Evolutionary conservation across 2,329 filamentous ascomycete species (phyloP).

Genomic region (Aureobasidium pullulans): DNA sequence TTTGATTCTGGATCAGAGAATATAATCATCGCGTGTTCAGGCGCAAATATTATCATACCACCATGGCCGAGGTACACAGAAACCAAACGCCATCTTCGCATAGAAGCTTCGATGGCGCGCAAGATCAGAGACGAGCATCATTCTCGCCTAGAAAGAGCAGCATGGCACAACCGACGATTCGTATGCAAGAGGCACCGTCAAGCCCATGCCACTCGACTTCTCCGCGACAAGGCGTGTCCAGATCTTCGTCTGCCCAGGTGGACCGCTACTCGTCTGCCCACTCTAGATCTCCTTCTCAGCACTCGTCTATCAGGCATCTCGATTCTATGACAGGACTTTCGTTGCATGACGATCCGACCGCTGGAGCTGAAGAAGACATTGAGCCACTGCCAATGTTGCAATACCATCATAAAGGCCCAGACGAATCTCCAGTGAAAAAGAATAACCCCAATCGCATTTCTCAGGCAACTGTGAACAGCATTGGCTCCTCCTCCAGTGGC

Average conservation of each 20-base stretch:
- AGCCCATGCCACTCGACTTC: conserved; percentile 28
- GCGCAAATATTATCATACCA: background rate
- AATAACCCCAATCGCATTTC: conserved; percentile 22
- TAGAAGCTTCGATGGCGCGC: background rate
- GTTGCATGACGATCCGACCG: conserved; percentile 18
- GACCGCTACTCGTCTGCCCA: conserved; percentile 5
- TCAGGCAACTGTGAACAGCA: conserved; percentile 25
- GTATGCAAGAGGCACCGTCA: conserved; percentile 26
- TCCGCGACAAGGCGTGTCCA: conserved; percentile 22
- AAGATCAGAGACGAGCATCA: background rate
- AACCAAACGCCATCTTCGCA: background rate
- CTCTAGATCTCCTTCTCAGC: conserved; percentile 11
- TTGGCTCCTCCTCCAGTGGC: conserved; percentile 24
- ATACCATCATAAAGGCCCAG: conserved; percentile 42
- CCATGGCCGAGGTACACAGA: conserved; percentile 3
- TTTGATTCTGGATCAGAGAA: background rate
- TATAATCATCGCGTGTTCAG: background rate
- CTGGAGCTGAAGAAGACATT: conserved; percentile 21
- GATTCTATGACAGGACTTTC: conserved; percentile 16
- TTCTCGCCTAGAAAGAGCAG: conserved; percentile 11
- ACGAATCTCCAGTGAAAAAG: conserved; percentile 27
- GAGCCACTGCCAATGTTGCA: conserved; percentile 35
- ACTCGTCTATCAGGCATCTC: conserved; percentile 13
- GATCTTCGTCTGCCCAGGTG: conserved; percentile 22
- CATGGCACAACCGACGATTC: conserved; percentile 17